phyloP scores from a whole-genome alignment of 1,139 yeast species.

The Suhomyces maxii region DNA sequence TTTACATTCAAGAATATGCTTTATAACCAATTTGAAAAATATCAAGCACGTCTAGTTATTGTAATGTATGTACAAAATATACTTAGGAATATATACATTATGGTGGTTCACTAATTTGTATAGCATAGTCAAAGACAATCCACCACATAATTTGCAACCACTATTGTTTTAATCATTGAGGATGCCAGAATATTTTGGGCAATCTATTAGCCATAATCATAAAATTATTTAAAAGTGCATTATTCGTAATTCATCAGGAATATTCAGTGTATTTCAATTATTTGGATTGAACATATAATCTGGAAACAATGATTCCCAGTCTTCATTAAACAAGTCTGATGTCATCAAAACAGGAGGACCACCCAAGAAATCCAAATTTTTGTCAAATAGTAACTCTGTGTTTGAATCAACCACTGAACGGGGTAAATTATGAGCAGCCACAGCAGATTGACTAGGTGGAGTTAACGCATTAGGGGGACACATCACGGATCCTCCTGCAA shows the following conservation, averaged over 20 bases:
- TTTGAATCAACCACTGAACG: conserved; percentile 20
- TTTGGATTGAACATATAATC: conserved; percentile 29
- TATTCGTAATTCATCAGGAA: no score
- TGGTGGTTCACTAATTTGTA: no score
- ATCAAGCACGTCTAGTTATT: no score
- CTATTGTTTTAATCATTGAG: no score
- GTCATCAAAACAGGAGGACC: conserved; percentile 58
- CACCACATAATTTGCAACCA: no score
- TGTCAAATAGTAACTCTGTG: conserved; percentile 24
- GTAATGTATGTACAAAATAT: no score
- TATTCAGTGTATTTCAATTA: conserved; percentile 3
- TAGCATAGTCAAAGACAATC: no score
- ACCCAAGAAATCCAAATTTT: conserved; percentile 44
- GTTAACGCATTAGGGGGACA: neutral
- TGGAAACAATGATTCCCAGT: conserved; percentile 52
- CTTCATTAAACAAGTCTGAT: conserved; percentile 49
- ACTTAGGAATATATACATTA: no score
- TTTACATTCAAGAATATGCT: neutral
- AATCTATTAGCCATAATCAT: no score
- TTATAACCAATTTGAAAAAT: no score
- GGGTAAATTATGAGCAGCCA: conserved; percentile 3
- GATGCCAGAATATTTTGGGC: no score
- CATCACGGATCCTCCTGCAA: neutral
- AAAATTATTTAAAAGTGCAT: no score
- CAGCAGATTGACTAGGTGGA: neutral